Conservation (phyloP, 306 rosid genomes). For the Glycine soja region DNA sequence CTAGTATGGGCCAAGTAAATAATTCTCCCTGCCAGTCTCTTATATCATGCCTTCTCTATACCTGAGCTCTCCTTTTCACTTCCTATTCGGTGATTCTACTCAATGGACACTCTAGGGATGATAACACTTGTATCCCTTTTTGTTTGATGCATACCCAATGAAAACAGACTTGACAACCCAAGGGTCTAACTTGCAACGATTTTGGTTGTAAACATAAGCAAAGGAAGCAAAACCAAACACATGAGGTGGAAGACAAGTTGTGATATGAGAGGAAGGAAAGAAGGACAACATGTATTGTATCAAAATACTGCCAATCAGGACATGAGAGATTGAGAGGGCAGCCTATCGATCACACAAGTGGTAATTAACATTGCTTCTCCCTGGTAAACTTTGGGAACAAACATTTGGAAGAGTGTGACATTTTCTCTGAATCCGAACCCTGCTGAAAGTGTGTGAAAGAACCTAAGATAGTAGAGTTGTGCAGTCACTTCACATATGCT, state of each 20-base stretch:
- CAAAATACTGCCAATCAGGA: background rate
- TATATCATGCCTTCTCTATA: background rate
- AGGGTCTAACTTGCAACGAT: background rate
- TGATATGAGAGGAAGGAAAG: background rate
- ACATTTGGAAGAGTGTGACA: background rate
- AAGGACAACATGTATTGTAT: background rate
- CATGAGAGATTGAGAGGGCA: background rate
- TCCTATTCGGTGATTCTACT: background rate
- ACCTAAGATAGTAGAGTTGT: too few species aligned
- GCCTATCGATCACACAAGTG: too few species aligned
- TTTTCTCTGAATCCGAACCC: too few species aligned
- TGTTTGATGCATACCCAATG: background rate
- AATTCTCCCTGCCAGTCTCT: background rate
- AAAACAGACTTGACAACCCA: background rate
- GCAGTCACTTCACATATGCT: too few species aligned
- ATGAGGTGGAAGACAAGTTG: background rate
- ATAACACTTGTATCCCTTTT: background rate
- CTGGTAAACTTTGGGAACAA: background rate
- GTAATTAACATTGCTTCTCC: background rate
- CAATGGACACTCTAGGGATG: background rate
- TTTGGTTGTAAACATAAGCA: background rate
- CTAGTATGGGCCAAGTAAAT: background rate
- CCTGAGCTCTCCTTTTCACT: background rate
- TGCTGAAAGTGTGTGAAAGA: too few species aligned
- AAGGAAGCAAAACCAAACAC: background rate